Base-by-base conservation (phyloP, 1,139 yeast genomes). In the Saccharomycopsis crataegensis region DNA sequence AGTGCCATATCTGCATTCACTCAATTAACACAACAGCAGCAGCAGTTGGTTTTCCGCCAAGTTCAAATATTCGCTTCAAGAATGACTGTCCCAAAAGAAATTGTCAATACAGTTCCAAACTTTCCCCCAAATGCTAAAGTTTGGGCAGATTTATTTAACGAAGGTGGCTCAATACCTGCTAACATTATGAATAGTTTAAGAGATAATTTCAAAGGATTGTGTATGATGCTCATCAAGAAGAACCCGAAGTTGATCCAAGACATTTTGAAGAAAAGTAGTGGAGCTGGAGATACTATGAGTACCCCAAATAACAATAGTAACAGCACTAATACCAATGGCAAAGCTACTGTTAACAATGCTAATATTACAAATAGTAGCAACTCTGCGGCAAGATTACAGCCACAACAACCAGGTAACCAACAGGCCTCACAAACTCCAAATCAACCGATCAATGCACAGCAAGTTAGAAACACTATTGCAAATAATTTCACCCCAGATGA, bases 81-180 rank as follows among this genome's bases (percentile, higher is more conserved):
- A 34, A 49, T 50, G 42, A 31, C 37, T 17, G 44, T 55, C 31
- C 52, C 58, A 11, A 45, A 40, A 8, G 41, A 48, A 28, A 47
- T 55, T 11, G 33, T 49, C 14, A 34, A 38, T 33, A 8, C 32
- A n/a, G 11, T 53, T 31, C 55, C 57, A 11, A 45, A 46, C 7
- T 53, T 56, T 43, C 58, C 58, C 12, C 41, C 47, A 33, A 37
- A 16, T 1, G 37, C 54, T 22, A 48, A 40, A 9, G 48, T 33
- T n/a, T 56, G 58, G 58, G 51, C 43, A n/a, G 57, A 53, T 16
- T 12, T 46, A 14, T 54, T 49, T 42, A 45, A 34, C 7, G 46
- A 32, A 14, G 41, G 37, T 16, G 40, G 37, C 6, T 44, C 42
- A 9, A 45, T 17, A n/a, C 49, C 57, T 31, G 40, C 46, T 14